phyloP scores from a whole-genome alignment of 2,329 filamentous ascomycete species.

The Anthostomella pinea region DNA sequence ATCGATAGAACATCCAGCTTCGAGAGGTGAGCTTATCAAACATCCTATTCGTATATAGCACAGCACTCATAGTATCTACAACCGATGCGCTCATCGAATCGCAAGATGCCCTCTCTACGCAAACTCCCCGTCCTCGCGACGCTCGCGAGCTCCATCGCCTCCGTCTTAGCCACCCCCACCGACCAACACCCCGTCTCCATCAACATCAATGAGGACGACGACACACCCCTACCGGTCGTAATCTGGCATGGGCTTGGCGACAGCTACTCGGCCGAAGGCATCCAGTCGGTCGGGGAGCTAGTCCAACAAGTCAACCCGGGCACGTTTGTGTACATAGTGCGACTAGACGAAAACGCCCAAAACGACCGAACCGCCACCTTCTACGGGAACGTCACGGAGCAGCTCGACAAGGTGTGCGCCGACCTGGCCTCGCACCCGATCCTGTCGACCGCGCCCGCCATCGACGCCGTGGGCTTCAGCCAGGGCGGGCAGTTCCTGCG shows the following conservation, averaged over 20 bases:
- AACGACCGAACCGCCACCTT: constrained; percentile 82
- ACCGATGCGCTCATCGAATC: neutral
- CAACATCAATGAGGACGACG: constrained; percentile 41
- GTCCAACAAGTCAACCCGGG: constrained; percentile 73
- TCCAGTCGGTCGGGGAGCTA: constrained; percentile 68
- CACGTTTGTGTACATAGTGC: constrained; percentile 79
- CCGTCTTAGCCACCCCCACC: constrained; percentile 13
- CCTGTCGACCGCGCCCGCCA: constrained; percentile 73
- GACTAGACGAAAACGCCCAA: constrained; percentile 61
- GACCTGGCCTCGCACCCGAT: constrained; percentile 73
- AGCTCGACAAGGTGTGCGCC: constrained; percentile 75
- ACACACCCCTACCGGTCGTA: constrained; percentile 79
- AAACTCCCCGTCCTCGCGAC: constrained; percentile 11
- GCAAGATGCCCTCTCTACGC: constrained; percentile 14
- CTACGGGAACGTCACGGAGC: constrained; percentile 81
- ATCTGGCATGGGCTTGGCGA: constrained; percentile 90
- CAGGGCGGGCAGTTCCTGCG: constrained; percentile 97
- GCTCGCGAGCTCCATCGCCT: constrained; percentile 13
- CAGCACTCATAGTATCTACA: constrained; percentile 1
- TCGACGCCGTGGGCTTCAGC: constrained; percentile 92
- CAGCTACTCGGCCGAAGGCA: constrained; percentile 71
- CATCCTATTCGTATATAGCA: no score
- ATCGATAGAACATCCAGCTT: no score
- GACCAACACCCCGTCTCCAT: constrained; percentile 2
- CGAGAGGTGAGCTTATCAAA: no score